These are phyloP conservation scores for Dryadomyces quercivorus DNA, from an alignment of 2,329 filamentous ascomycete genomes.

Conservation along the genomic window DNA sequence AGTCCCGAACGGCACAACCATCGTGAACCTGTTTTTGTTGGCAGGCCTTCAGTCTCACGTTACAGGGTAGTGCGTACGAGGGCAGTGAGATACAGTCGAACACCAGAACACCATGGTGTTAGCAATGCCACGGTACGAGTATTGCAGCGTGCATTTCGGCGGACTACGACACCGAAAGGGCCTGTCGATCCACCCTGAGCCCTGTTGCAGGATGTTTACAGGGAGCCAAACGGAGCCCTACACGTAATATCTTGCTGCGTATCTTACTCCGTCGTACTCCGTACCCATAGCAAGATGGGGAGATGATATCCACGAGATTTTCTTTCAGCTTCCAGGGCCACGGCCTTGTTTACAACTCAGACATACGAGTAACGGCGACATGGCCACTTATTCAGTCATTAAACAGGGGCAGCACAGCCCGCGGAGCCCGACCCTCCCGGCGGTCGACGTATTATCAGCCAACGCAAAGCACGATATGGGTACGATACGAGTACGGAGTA, in stretches of 20 bases:
- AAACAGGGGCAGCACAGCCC: too few relatives aligned
- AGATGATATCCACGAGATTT: too few relatives aligned
- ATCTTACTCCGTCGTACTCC: too few relatives aligned
- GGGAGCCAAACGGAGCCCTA: background rate
- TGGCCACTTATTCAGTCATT: too few relatives aligned
- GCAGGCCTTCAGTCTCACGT: background rate
- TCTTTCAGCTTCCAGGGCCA: too few relatives aligned
- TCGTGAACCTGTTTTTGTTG: background rate
- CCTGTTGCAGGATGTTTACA: background rate
- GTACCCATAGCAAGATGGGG: background rate
- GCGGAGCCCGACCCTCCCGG: too few relatives aligned
- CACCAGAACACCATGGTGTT: background rate
- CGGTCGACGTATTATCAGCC: too few relatives aligned
- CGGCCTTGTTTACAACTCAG: too few relatives aligned
- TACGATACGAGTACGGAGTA: background rate
- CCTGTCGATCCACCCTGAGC: background rate
- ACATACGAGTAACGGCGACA: too few relatives aligned
- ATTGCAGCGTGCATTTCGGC: conserved; percentile 1
- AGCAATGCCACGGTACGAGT: background rate
- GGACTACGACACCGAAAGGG: background rate
- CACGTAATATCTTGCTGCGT: background rate
- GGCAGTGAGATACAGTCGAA: too few relatives aligned
- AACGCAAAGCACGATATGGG: too few relatives aligned
- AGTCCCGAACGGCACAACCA: background rate
- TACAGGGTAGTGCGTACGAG: background rate